Conservation (phyloP, 2,329 filamentous ascomycete genomes). For the Westerdykella sp. region DNA sequence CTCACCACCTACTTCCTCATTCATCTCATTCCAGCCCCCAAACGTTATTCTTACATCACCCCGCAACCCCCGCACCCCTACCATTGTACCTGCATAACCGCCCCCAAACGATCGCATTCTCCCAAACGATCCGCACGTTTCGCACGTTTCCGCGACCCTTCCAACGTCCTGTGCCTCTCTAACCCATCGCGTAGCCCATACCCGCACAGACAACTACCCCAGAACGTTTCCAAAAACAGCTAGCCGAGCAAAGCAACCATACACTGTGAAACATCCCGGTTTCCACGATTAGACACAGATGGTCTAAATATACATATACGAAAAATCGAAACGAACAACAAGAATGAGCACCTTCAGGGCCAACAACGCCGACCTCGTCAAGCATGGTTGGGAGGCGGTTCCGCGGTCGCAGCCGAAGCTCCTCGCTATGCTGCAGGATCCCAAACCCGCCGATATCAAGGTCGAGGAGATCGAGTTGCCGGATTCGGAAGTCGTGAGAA, state of each 20-base stretch:
- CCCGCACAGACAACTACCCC: neutral
- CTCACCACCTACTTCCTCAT: neutral
- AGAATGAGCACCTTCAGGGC: too few relatives aligned
- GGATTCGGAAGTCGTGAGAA: constrained; percentile 42
- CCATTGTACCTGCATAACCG: constrained; percentile 18
- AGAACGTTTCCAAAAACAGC: neutral
- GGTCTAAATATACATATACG: too few relatives aligned
- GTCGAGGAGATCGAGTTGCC: constrained; percentile 44
- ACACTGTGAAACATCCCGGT: neutral
- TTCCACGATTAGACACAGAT: too few relatives aligned
- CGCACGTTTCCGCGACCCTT: too few relatives aligned
- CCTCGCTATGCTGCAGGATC: constrained; percentile 12
- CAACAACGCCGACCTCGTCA: constrained; percentile 5
- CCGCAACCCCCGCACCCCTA: constrained; percentile 1
- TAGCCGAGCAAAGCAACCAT: neutral
- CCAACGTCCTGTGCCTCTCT: neutral
- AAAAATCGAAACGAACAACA: too few relatives aligned
- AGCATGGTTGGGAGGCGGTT: constrained; percentile 28
- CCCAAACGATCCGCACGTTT: too few relatives aligned
- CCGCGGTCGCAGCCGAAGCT: constrained; percentile 19
- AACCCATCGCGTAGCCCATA: constrained; percentile 7
- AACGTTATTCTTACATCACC: constrained; percentile 7
- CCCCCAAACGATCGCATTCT: constrained; percentile 8
- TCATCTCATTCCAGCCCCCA: constrained; percentile 7
- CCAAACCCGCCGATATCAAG: constrained; percentile 10